Base-by-base conservation (phyloP, 2,329 filamentous ascomycete species). In the Phaeosphaeriaceae sp. region DNA sequence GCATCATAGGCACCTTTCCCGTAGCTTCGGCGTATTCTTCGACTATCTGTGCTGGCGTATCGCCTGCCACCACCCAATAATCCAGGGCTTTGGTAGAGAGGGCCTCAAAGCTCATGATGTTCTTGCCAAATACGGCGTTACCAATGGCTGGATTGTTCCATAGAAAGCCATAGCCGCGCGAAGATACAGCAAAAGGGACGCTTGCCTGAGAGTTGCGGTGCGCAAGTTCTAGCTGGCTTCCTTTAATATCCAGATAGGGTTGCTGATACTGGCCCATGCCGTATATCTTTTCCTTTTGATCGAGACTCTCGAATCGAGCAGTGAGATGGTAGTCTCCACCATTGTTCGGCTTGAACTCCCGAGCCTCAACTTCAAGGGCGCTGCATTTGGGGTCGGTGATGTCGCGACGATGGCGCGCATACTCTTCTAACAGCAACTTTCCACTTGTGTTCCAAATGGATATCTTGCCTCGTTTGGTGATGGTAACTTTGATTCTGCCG, bases 221-320 rank as follows among this genome's bases (percentile, higher is more conserved):
- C 0, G 85, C 84, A 2, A 88, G 77, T 61, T 88, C 85, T 1
- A 87, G 67, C 48, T 87, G 84, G 0, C 75, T 63, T 0, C 85
- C 85, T 57, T 87, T 87, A 40, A 87, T 74, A 61, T 87, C 78
- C n/a, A 88, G 73, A 42, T 76, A 78, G 0, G 83, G 81, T 56
- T 88, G 84, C 60, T 88, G 85, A 51, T 88, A 87, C 67, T 88
- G 85, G 0, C 85, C 85, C 84, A 87, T 87, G 16, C 85, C 85
- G 59, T 79, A 88, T n/a, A 88, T 81, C 61, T 80, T 83, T 64
- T 88, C 85, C 15, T 80, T 72, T 0, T 72, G 68, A 44, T 80
- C 57, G 1, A 82, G 63, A 1, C 80, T 81, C 63, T 87, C 85
- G 44, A 87, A 79, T 0, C 85, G 77, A 56, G 80, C 74, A 0